phyloP scores from a whole-genome alignment of 2,329 filamentous ascomycete species.

The Cercospora canescens region DNA sequence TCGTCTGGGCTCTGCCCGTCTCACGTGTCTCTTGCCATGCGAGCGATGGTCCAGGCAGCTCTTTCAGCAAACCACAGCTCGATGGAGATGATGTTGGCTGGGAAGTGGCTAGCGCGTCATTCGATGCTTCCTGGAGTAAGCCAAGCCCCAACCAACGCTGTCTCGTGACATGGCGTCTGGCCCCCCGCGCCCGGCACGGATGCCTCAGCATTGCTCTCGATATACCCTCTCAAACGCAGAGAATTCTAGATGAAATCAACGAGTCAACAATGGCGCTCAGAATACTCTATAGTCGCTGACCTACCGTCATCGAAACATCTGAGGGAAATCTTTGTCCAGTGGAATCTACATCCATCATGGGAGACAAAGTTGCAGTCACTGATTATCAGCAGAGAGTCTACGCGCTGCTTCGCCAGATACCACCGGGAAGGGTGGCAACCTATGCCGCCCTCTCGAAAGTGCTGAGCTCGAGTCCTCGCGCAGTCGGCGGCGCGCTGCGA shows the following conservation, averaged over 20 bases:
- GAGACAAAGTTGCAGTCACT: conserved; percentile 1
- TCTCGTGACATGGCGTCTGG: not conserved
- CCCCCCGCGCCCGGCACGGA: not conserved
- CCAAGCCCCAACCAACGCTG: not conserved
- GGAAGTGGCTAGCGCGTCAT: conserved; percentile 4
- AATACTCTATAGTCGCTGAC: not conserved
- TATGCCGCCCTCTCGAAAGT: conserved; percentile 68
- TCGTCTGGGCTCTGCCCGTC: not conserved
- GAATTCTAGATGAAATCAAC: not conserved
- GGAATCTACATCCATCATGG: not conserved
- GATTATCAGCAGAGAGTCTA: conserved; percentile 56
- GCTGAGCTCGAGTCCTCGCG: conserved; percentile 70
- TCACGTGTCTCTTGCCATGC: not conserved
- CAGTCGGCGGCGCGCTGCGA: conserved; percentile 74
- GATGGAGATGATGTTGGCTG: not conserved
- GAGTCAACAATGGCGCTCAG: not conserved
- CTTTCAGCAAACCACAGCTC: not conserved
- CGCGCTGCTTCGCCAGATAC: conserved; percentile 73
- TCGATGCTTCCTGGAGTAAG: not conserved
- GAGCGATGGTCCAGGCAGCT: conserved; percentile 1
- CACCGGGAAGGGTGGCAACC: conserved; percentile 71
- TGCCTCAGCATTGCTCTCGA: conserved; percentile 4
- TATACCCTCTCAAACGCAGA: not conserved
- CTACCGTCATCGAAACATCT: not conserved
- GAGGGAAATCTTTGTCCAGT: not conserved